phyloP scores from a whole-genome alignment of 495 filamentous ascomycete genomes.

The Pyrenula massariospora region DNA sequence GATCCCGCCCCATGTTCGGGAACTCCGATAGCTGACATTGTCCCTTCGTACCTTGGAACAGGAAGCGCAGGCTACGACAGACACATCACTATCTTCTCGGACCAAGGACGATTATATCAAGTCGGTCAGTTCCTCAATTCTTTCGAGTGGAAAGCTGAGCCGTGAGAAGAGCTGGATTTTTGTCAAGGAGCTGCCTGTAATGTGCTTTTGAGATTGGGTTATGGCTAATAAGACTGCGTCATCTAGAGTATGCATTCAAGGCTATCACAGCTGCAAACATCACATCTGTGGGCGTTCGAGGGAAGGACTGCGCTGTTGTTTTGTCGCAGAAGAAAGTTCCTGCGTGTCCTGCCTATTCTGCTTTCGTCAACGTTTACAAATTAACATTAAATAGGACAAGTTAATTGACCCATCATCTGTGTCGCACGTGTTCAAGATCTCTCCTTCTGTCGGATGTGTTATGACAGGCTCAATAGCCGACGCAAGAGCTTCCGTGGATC shows the following conservation, averaged over 20 bases:
- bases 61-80: slow-evolving; percentile 94
- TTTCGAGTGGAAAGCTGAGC: too few species aligned
- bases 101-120: slow-evolving; percentile 97
- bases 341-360: slow-evolving; percentile 42
- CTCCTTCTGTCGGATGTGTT: slow-evolving; percentile 90
- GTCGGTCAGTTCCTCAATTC: slow-evolving; percentile 60
- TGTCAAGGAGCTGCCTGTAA: too few species aligned
- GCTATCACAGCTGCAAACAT: slow-evolving; percentile 98
- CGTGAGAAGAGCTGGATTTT: too few species aligned
- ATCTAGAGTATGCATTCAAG: slow-evolving; percentile 99
- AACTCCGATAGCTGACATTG: not conserved
- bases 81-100: slow-evolving; percentile 99
- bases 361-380: not conserved
- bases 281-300: slow-evolving; percentile 88
- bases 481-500: slow-evolving; percentile 80
- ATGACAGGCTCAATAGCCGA: slow-evolving; percentile 99
- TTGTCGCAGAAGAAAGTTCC: slow-evolving; percentile 99
- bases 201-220: too few species aligned
- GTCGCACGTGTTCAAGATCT: slow-evolving; percentile 93
- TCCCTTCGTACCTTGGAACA: slow-evolving; percentile 19
- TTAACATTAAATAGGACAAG: slow-evolving; percentile 73
- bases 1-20: not conserved
- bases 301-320: slow-evolving; percentile 93
- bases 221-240: not conserved
- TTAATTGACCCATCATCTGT: slow-evolving; percentile 96